phyloP scores from a whole-genome alignment of 371 early-diverging fungal species.

The Mortierella sp. region DNA sequence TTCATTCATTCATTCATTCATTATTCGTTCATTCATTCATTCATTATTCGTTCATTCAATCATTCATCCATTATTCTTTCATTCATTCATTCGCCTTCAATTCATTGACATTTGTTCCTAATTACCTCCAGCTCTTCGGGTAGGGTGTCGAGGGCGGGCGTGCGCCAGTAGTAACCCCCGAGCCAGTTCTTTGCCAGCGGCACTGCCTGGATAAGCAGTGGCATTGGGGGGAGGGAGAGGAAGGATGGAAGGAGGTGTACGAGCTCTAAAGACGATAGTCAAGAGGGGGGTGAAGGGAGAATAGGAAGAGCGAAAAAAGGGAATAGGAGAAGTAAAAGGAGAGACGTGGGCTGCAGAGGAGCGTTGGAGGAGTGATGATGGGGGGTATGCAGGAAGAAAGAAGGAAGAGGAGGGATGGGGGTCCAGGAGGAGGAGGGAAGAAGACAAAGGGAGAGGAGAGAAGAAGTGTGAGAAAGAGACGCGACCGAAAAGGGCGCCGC shows the following conservation, averaged over 20 bases:
- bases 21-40: no score
- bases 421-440: background rate
- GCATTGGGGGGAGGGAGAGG: conserved; percentile 12
- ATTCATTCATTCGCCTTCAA: no score
- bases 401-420: background rate
- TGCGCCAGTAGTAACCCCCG: conserved; percentile 29
- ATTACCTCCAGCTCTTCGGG: conserved; percentile 45
- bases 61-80: no score
- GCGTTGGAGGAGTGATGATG: background rate
- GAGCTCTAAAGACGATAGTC: background rate
- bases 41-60: no score
- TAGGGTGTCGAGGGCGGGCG: conserved; percentile 21
- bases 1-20: background rate
- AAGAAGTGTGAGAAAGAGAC: background rate
- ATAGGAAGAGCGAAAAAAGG: background rate
- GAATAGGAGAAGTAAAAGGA: background rate
- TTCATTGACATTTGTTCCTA: background rate
- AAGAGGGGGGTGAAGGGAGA: background rate
- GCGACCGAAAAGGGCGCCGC: background rate
- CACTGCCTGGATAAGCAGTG: conserved; percentile 34
- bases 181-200: conserved; percentile 29
- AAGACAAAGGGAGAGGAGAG: background rate
- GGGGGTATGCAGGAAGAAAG: background rate
- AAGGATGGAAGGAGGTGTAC: background rate
- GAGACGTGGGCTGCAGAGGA: background rate